phyloP scores from a whole-genome alignment of 108 stramenopile genomes.

The Nitzschia inconspicua region DNA sequence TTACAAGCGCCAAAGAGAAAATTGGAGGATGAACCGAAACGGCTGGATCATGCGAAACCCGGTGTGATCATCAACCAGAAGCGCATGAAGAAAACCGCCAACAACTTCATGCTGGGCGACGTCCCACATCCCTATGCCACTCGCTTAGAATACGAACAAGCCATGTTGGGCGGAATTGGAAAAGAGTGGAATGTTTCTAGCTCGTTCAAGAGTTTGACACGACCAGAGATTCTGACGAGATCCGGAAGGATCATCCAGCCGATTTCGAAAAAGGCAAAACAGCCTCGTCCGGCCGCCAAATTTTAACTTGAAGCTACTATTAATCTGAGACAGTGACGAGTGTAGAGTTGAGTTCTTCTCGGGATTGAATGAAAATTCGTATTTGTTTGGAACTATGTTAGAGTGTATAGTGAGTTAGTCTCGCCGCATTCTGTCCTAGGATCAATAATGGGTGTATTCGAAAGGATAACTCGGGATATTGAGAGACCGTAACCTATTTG shows the following conservation, averaged over 20 bases:
- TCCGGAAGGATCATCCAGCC: constrained; percentile 94
- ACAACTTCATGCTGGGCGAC: constrained; percentile 75
- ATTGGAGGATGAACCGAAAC: constrained; percentile 40
- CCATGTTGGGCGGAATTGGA: constrained; percentile 91
- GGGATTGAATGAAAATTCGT: no score
- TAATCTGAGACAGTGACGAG: no score
- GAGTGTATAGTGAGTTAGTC: no score
- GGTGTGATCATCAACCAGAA: constrained; percentile 94
- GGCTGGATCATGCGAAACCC: constrained; percentile 77
- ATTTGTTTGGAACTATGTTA: no score
- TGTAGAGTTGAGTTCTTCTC: no score
- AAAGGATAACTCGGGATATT: no score
- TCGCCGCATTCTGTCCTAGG: no score
- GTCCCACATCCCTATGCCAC: constrained; percentile 96
- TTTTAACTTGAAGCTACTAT: constrained; percentile 37
- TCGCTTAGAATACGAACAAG: constrained; percentile 93
- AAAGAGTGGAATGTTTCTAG: constrained; percentile 92
- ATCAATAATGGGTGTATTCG: no score
- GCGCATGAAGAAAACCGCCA: constrained; percentile 82
- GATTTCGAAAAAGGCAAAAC: constrained; percentile 76
- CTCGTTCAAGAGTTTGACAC: constrained; percentile 82
- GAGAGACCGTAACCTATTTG: no score
- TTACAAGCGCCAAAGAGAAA: constrained; percentile 54
- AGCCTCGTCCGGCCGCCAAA: constrained; percentile 64
- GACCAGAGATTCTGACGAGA: constrained; percentile 85